phyloP scores from a whole-genome alignment of 2,329 filamentous ascomycete species.

The Epichloe sylvatica region DNA sequence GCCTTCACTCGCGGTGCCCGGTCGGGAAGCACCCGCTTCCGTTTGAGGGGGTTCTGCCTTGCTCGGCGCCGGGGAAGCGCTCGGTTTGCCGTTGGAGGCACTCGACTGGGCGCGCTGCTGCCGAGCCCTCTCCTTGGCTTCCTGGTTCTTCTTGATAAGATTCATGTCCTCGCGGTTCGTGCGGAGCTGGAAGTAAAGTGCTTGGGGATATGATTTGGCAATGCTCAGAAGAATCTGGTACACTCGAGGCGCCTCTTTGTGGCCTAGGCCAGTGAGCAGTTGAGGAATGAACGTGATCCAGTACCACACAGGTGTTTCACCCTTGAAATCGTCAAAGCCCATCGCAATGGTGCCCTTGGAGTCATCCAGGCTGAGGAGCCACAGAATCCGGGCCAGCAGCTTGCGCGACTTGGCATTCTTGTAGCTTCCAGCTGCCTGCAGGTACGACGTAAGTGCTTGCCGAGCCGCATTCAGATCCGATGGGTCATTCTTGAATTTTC shows the following conservation, averaged over 20 bases:
- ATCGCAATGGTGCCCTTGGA: conserved; percentile 66
- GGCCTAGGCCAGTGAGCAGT: conserved; percentile 75
- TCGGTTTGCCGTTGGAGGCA: conserved; percentile 30
- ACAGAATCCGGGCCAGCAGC: conserved; percentile 80
- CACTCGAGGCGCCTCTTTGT: conserved; percentile 80
- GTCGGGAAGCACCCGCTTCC: conserved; percentile 28
- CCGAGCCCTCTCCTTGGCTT: conserved; percentile 52
- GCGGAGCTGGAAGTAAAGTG: conserved; percentile 86
- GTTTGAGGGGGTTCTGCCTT: conserved; percentile 37
- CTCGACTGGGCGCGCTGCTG: conserved; percentile 34
- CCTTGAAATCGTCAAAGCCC: conserved; percentile 93
- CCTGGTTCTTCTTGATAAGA: conserved; percentile 79
- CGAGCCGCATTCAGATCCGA: conserved; percentile 69
- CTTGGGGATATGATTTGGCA: conserved; percentile 88
- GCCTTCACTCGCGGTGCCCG: conserved; percentile 38
- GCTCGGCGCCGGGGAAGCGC: conserved; percentile 32
- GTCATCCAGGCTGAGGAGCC: conserved; percentile 90
- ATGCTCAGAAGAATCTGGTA: conserved; percentile 82
- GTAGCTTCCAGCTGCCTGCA: conserved; percentile 90
- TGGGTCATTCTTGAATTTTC: conserved; percentile 85
- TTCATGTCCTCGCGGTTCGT: conserved; percentile 92
- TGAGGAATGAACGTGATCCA: conserved; percentile 99
- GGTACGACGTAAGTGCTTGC: conserved; percentile 87
- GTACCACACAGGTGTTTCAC: conserved; percentile 95
- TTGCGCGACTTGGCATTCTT: conserved; percentile 96